phyloP scores from a whole-genome alignment of 345 rosid genomes.

The Eucalyptus marginata region DNA sequence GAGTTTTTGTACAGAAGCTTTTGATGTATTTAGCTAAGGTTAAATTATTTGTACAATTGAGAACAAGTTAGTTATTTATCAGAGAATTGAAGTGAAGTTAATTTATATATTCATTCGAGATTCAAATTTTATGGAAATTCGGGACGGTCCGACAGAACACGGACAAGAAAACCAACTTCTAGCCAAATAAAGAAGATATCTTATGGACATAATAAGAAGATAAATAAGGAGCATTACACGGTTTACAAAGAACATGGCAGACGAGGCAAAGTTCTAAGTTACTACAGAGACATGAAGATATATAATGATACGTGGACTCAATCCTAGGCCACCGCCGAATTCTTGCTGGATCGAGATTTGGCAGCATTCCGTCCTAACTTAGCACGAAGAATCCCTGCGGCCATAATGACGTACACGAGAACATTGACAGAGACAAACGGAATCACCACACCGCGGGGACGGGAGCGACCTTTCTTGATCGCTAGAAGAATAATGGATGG shows the following conservation, averaged over 20 bases:
- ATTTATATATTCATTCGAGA: neutral
- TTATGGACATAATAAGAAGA: neutral
- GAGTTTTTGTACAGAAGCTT: neutral
- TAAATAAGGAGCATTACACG: neutral
- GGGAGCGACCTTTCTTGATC: accelerated
- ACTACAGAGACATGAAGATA: neutral
- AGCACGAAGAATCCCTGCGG: accelerated
- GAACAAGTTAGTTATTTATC: neutral
- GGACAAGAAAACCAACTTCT: neutral
- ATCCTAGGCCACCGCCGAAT: neutral
- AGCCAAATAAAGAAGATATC: neutral
- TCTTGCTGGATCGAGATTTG: neutral
- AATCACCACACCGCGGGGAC: accelerated
- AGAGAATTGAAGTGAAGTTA: neutral
- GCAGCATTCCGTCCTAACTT: neutral
- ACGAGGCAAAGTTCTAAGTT: neutral
- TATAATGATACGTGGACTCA: neutral
- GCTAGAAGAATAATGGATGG: neutral
- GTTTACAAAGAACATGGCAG: neutral
- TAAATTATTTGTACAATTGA: too few relatives aligned
- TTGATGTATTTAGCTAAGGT: neutral
- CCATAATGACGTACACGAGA: accelerated
- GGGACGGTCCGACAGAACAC: accelerated
- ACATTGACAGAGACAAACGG: accelerated
- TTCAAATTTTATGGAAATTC: neutral